These are phyloP conservation scores for Trichoderma atrobrunneum DNA, from an alignment of 2,329 filamentous ascomycete species.

Conservation along the genomic window DNA sequence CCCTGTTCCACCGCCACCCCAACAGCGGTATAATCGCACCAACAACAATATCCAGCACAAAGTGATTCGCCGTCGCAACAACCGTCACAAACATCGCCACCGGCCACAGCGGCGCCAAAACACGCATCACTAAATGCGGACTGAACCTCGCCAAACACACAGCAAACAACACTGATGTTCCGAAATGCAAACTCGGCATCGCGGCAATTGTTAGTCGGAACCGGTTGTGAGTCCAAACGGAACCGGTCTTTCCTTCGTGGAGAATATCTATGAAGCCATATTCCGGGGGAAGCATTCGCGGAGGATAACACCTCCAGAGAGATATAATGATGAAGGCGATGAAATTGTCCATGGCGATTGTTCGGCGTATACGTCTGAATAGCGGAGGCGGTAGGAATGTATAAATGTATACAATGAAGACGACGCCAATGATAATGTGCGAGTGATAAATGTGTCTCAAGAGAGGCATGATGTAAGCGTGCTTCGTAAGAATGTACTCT, in stretches of 20 bases:
- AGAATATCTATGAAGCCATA: conserved; percentile 4
- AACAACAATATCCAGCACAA: background rate
- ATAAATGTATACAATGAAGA: conserved; percentile 1
- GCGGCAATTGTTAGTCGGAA: conserved; percentile 9
- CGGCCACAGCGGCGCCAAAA: conserved; percentile 2
- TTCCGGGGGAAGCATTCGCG: background rate
- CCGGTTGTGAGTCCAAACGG: background rate
- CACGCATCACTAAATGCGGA: background rate
- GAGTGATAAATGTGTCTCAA: background rate
- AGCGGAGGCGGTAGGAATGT: background rate
- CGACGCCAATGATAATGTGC: conserved; percentile 2
- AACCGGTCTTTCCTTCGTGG: background rate
- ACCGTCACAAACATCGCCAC: conserved; percentile 1
- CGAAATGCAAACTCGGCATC: background rate
- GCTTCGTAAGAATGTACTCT: background rate
- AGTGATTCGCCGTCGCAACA: conserved; percentile 7
- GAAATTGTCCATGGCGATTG: conserved; percentile 1
- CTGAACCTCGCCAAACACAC: background rate
- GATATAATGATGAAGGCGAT: background rate
- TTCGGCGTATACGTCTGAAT: background rate
- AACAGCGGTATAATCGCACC: background rate
- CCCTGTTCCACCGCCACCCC: conserved; percentile 10
- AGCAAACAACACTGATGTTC: background rate
- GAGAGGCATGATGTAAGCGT: background rate
- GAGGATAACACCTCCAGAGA: background rate